These are phyloP conservation scores for Colletotrichum camelliae DNA, from an alignment of 2,329 filamentous ascomycete species.

Conservation along the genomic window DNA sequence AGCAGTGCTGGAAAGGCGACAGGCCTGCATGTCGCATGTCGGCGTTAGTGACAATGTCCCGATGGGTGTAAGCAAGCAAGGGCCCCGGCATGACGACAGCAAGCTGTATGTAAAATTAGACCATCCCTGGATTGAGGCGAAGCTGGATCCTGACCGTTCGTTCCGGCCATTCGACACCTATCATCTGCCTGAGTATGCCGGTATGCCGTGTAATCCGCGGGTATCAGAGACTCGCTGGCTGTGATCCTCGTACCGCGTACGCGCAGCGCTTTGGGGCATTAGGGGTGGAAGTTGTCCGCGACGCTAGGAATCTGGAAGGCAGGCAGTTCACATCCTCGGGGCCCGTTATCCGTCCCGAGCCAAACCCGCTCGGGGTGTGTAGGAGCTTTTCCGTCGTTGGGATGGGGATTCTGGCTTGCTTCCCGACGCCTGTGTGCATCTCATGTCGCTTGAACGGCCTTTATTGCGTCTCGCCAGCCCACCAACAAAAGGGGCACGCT, in stretches of 20 bases:
- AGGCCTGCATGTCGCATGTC: background rate
- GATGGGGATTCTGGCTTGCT: background rate
- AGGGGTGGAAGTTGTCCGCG: background rate
- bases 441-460: background rate
- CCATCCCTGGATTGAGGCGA: slow-evolving; percentile 13
- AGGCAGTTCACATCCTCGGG: background rate
- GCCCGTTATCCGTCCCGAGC: background rate
- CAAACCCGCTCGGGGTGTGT: background rate
- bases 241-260: background rate
- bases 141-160: slow-evolving; percentile 1
- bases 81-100: background rate
- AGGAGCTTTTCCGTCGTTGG: background rate
- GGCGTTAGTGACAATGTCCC: background rate
- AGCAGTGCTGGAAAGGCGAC: background rate
- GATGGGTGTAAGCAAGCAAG: slow-evolving; percentile 6
- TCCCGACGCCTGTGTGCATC: background rate
- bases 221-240: background rate
- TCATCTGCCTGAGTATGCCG: background rate
- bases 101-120: background rate
- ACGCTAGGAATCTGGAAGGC: background rate
- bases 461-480: background rate
- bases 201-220: background rate
- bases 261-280: background rate
- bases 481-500: background rate
- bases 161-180: background rate